phyloP scores from a whole-genome alignment of 257 asterid genomes.

The Echium plantagineum region DNA sequence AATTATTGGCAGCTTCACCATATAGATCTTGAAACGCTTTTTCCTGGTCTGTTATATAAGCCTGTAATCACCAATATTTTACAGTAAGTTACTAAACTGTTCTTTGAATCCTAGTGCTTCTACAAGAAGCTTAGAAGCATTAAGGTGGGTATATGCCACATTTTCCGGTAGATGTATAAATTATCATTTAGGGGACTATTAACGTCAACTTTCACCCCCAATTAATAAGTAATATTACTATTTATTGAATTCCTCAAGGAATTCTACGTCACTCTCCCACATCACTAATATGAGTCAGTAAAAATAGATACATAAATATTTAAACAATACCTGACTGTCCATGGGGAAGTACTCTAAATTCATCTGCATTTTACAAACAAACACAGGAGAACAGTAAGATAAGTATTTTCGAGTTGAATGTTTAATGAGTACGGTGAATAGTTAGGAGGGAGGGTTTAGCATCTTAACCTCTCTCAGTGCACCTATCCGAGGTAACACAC shows the following conservation, averaged over 20 bases:
- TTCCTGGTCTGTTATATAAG: slow-evolving; percentile 83
- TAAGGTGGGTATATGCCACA: neutral
- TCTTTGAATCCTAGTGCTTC: neutral
- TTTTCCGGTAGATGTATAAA: too few relatives aligned
- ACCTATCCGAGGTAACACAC: slow-evolving; percentile 95
- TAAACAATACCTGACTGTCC: slow-evolving; percentile 67
- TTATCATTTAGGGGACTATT: too few relatives aligned
- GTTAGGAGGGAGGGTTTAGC: neutral
- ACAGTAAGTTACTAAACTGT: too few relatives aligned
- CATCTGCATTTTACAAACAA: slow-evolving; percentile 48
- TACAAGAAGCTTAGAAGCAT: neutral
- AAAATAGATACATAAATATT: too few relatives aligned
- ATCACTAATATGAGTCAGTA: too few relatives aligned
- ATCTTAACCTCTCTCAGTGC: slow-evolving; percentile 77
- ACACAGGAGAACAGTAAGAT: slow-evolving; percentile 7
- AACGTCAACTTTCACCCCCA: too few relatives aligned
- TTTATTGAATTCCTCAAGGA: neutral
- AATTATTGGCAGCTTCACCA: slow-evolving; percentile 54
- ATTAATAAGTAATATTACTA: neutral
- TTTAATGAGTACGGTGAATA: neutral
- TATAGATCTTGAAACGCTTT: slow-evolving; percentile 79
- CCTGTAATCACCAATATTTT: slow-evolving; percentile 35
- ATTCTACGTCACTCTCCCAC: too few relatives aligned
- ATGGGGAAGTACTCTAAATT: slow-evolving; percentile 85
- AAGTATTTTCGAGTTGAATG: neutral